phyloP scores from a whole-genome alignment of 805 yeast genomes.

The Metschnikowia santaceciliae region DNA sequence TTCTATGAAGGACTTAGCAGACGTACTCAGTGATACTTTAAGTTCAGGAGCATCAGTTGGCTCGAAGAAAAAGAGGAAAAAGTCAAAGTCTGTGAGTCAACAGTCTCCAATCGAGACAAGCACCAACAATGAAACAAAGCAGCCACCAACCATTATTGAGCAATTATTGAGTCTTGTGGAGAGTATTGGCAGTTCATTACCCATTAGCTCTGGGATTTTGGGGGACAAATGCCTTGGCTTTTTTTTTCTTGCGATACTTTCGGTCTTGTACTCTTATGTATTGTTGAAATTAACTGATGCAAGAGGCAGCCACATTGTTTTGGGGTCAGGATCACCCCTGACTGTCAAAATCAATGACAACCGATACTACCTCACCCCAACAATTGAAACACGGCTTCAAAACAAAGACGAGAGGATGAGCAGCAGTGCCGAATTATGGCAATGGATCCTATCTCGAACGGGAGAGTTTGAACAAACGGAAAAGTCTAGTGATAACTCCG shows the following conservation, averaged over 20 bases:
- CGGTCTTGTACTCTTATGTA: conserved; percentile 10
- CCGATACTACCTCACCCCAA: conserved; percentile 9
- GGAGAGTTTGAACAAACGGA: neutral
- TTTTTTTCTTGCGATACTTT: conserved; percentile 4
- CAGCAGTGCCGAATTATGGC: conserved; percentile 14
- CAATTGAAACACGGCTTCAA: conserved; percentile 11
- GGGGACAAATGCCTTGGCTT: conserved; percentile 10
- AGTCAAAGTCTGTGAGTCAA: conserved; percentile 9
- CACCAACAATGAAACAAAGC: conserved; percentile 1
- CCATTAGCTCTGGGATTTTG: conserved; percentile 10
- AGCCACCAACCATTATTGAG: neutral
- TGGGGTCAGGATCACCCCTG: neutral
- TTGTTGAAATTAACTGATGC: neutral
- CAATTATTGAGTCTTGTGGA: conserved; percentile 10
- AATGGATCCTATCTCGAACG: conserved; percentile 15
- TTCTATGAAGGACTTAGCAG: conserved; percentile 15
- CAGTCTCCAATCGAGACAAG: neutral
- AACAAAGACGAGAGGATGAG: conserved; percentile 1
- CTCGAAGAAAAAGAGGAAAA: conserved; percentile 13
- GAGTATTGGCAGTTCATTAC: conserved; percentile 11
- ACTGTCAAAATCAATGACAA: conserved; percentile 6
- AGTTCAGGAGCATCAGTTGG: conserved; percentile 9
- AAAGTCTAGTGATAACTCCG: neutral
- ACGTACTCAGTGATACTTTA: conserved; percentile 8
- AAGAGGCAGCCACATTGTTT: neutral